These are phyloP conservation scores for Pythium aristosporum DNA, from an alignment of 352 stramenopile species.

Conservation along the genomic window DNA sequence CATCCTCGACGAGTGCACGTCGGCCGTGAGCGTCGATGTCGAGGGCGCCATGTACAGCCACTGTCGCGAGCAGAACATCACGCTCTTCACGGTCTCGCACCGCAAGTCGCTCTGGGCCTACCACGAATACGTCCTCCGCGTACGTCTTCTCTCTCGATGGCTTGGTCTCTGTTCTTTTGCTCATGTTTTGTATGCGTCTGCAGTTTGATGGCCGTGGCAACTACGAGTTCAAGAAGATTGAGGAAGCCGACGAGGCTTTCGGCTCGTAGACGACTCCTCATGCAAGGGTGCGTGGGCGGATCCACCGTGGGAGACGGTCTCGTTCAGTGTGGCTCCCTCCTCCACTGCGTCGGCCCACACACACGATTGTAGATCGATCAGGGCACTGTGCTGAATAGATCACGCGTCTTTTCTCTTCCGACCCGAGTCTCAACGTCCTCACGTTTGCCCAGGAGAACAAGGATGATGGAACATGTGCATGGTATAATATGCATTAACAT, in stretches of 20 bases:
- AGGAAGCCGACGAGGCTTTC: conserved; percentile 73
- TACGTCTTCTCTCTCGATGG: conserved; percentile 31
- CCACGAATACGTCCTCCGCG: conserved; percentile 83
- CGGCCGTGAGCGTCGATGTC: conserved; percentile 82
- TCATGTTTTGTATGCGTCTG: conserved; percentile 9
- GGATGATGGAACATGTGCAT: too few relatives aligned
- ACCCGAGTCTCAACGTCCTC: too few relatives aligned
- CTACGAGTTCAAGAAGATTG: conserved; percentile 88
- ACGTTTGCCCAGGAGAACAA: too few relatives aligned
- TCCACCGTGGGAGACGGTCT: too few relatives aligned
- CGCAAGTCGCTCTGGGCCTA: conserved; percentile 90
- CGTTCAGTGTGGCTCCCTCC: too few relatives aligned
- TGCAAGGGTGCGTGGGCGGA: too few relatives aligned
- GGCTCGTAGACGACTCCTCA: conserved; percentile 41
- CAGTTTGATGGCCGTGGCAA: conserved; percentile 83
- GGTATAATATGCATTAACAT: too few relatives aligned
- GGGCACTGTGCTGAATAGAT: too few relatives aligned
- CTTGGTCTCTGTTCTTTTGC: neutral
- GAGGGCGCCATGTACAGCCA: conserved; percentile 87
- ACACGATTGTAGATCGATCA: too few relatives aligned
- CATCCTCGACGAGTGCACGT: conserved; percentile 89
- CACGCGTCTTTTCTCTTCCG: too few relatives aligned
- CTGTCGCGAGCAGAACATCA: conserved; percentile 88
- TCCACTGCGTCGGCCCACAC: too few relatives aligned
- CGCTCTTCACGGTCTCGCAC: conserved; percentile 90